These are phyloP conservation scores for Pythium biforme DNA, from an alignment of 352 stramenopile species.

Conservation along the genomic window DNA sequence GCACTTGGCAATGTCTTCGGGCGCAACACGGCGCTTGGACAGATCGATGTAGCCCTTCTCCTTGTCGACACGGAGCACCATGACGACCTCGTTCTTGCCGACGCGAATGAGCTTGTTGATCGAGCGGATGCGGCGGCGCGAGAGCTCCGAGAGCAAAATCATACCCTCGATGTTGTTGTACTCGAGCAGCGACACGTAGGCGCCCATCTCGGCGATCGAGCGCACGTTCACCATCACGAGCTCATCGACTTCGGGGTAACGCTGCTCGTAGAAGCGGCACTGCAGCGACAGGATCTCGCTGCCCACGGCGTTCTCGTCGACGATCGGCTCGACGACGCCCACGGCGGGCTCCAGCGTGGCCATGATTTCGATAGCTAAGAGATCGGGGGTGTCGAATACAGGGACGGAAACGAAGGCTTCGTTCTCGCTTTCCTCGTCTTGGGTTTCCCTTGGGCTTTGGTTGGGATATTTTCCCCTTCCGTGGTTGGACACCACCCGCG, in stretches of 20 bases:
- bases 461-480: background rate
- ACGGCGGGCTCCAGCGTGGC: conserved; percentile 16
- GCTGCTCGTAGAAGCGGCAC: conserved; percentile 91
- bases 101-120: conserved; percentile 99
- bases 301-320: conserved; percentile 46
- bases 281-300: conserved; percentile 79
- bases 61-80: conserved; percentile 99
- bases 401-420: too few relatives aligned
- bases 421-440: background rate
- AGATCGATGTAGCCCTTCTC: conserved; percentile 99
- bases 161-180: conserved; percentile 99
- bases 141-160: conserved; percentile 99
- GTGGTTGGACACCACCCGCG: conserved; percentile 6
- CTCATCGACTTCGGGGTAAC: conserved; percentile 97
- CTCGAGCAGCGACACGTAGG: conserved; percentile 99
- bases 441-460: background rate
- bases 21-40: conserved; percentile 98
- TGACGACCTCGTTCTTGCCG: conserved; percentile 99
- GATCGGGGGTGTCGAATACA: too few relatives aligned
- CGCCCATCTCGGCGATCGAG: conserved; percentile 99
- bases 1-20: conserved; percentile 98
- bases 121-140: conserved; percentile 97
- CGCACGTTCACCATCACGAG: conserved; percentile 96
- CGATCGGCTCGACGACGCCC: conserved; percentile 19
- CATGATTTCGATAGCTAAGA: conserved; percentile 3